A percentile compares a stretch with the other conserved stretches of the same genome.
Conservation (phyloP, 805 yeast species). For the Priceomyces fermenticarens region DNA sequence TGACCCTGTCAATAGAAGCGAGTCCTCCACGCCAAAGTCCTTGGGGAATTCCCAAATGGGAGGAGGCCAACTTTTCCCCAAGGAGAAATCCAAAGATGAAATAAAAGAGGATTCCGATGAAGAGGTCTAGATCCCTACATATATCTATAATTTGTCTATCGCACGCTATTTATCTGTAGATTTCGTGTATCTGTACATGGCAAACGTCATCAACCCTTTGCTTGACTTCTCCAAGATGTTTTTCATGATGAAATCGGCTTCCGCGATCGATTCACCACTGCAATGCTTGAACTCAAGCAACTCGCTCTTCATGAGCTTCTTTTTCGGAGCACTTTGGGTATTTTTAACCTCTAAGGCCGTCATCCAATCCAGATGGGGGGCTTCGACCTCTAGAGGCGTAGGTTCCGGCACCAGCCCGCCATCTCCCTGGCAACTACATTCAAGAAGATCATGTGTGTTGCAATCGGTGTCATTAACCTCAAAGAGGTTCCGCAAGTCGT, state of each 20-base stretch:
- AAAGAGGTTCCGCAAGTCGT: conserved; percentile 74
- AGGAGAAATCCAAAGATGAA: conserved; percentile 8
- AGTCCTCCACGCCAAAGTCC: conserved; percentile 15
- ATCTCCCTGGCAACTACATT: conserved; percentile 57
- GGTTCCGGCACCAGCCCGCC: conserved; percentile 33
- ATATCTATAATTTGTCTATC: neutral
- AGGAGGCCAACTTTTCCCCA: conserved; percentile 18
- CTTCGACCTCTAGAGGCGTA: conserved; percentile 11
- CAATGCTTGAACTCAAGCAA: conserved; percentile 62
- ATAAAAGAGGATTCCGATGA: neutral
- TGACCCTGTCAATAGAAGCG: conserved; percentile 8
- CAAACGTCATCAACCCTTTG: conserved; percentile 28
- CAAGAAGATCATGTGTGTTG: conserved; percentile 76
- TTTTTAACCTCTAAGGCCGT: conserved; percentile 51
- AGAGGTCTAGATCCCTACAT: neutral
- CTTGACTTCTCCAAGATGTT: conserved; percentile 17
- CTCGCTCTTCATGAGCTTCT: conserved; percentile 53
- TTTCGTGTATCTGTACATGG: conserved; percentile 36
- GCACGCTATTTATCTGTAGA: conserved; percentile 1
- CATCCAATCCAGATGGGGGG: conserved; percentile 42
- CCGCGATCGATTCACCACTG: conserved; percentile 38
- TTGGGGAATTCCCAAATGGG: conserved; percentile 6
- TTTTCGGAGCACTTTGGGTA: conserved; percentile 27
- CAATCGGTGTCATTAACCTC: conserved; percentile 48
- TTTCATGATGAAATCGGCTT: conserved; percentile 33